Evolutionary conservation across 306 rosid genomes (phyloP), one percentile per base, ranked within the genome.

Genomic region (Cicer pinnatifidum): DNA sequence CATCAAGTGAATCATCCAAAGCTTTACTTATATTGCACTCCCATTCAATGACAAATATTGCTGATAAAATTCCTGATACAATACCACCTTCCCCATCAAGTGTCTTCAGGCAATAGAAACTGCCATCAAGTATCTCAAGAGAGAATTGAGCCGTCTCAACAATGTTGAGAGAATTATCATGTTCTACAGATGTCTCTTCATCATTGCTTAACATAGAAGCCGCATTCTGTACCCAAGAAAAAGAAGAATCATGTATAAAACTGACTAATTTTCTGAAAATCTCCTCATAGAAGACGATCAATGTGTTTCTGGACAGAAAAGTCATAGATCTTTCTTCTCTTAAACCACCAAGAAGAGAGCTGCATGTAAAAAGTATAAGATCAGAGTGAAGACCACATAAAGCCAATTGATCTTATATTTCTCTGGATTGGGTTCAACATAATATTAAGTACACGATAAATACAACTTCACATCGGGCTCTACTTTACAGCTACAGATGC

Each of bases 321-420:
- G 89, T 75, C 33, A 75, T 67, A 69, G 82, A 81, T 56, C 78
- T 77, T 38, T 73, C 86, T 75, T 91, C 89, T 37, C 86, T 63
- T 52, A 78, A 84, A 75, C 97, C 93, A 81, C 97, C 96, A 71
- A 91, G 84, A 87, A 87, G 86, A 82, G 98, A 78, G 81, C 98
- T 94, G 95, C 86, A 82, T 67, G 53, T 33, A 64, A 68, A 82
- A 73, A 45, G 41, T 56, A 40, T 20, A 62, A 79, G 69, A 71
- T 78, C 53, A 73, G 65, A 75, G 60, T 40, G 43, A 81, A 50
- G 74, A 56, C 33, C 69, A 47, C 51, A 3, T 20, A 69, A 60
- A 40, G 78, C 40, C 11, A 63, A 67, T 56, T 59, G 60, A 74
- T 61, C 35, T 46, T 41, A 48, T 33, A 63, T 56, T 66, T 80